Conservation (phyloP, 345 rosid species). For the Heritiera fomes region DNA sequence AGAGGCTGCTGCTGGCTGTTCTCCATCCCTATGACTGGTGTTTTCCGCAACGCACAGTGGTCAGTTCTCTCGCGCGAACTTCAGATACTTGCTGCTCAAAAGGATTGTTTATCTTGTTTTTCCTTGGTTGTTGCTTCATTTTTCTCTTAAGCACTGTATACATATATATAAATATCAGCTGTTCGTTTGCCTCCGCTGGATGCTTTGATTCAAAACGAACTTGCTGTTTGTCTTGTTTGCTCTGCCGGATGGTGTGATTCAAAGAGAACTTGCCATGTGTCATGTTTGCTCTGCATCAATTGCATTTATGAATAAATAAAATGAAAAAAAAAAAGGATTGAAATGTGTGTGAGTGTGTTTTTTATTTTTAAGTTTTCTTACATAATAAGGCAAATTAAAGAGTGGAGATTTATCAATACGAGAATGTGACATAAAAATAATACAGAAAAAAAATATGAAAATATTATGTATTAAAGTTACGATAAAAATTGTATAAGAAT, state of each 20-base stretch:
- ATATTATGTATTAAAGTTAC: too few relatives aligned
- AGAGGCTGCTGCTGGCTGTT: not conserved
- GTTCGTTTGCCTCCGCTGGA: not conserved
- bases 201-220: not conserved
- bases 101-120: not conserved
- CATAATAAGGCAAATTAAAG: not conserved
- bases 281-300: not conserved
- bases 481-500: too few relatives aligned
- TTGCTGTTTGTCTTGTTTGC: not conserved
- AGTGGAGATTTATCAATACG: too few relatives aligned
- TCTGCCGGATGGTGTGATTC: not conserved
- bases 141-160: not conserved
- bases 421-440: too few relatives aligned
- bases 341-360: not conserved
- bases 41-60: not conserved
- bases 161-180: not conserved
- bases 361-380: not conserved
- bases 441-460: too few relatives aligned
- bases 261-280: not conserved
- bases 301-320: not conserved
- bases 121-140: not conserved
- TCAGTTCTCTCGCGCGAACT: not conserved
- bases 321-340: not conserved
- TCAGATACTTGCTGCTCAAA: not conserved
- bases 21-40: not conserved